Percentiles rank a stretch among this genome's conserved stretches.
Conservation (phyloP, 441 rosid species). For the Metrosideros polymorpha region DNA sequence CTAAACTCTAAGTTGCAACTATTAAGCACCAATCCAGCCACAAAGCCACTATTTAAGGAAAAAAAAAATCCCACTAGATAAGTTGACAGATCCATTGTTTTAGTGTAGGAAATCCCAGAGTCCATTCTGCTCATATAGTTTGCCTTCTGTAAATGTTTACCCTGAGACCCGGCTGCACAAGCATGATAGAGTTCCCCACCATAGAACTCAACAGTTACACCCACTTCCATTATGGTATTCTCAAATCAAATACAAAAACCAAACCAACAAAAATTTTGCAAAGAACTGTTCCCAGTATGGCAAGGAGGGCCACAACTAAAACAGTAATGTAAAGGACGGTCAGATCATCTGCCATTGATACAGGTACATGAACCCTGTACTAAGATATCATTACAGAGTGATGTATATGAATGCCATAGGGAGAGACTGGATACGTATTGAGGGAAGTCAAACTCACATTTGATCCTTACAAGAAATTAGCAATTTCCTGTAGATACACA, state of each 20-base stretch:
- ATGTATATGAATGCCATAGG: neutral
- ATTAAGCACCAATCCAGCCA: neutral
- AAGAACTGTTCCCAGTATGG: neutral
- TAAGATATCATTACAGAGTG: neutral
- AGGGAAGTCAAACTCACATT: slow-evolving; percentile 52
- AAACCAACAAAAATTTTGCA: neutral
- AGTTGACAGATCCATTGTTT: neutral
- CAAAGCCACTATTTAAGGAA: neutral
- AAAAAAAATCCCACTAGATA: neutral
- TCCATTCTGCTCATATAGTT: neutral
- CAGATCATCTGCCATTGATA: neutral
- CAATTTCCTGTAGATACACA: slow-evolving; percentile 82
- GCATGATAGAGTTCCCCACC: neutral
- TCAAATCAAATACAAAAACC: neutral
- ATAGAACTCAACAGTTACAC: neutral
- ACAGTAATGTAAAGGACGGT: neutral
- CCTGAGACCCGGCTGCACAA: neutral
- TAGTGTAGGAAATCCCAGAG: neutral
- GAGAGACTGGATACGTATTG: neutral
- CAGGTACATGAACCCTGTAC: neutral
- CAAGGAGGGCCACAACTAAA: neutral
- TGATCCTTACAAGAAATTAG: slow-evolving; percentile 80
- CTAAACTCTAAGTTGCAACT: neutral
- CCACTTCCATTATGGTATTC: neutral
- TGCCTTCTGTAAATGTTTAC: neutral